A percentile compares a stretch with the other conserved stretches of the same genome.
phyloP scores from a whole-genome alignment of 2,329 filamentous ascomycete species.

The Apiospora hydei region DNA sequence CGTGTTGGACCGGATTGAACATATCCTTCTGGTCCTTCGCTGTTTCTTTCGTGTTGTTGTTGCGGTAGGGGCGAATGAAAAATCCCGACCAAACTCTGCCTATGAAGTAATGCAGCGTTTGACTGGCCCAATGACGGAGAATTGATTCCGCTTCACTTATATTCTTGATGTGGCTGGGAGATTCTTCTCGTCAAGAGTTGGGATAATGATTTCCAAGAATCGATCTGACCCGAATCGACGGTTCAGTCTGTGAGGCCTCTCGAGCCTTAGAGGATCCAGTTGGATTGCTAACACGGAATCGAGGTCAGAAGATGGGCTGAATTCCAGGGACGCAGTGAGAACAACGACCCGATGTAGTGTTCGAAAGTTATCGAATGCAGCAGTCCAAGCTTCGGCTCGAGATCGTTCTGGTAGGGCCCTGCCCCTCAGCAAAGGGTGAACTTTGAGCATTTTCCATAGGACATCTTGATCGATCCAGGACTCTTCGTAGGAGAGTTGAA shows the following conservation, averaged over 20 bases:
- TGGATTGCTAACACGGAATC: constrained; percentile 54
- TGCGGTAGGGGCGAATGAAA: constrained; percentile 49
- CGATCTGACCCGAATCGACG: constrained; percentile 65
- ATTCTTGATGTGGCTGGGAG: constrained; percentile 34
- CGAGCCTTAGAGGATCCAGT: constrained; percentile 57
- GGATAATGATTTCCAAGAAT: constrained; percentile 63
- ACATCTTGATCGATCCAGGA: constrained; percentile 52
- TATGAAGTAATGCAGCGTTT: constrained; percentile 49
- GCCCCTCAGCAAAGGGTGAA: constrained; percentile 49
- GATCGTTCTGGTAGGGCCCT: constrained; percentile 58
- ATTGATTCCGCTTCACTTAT: constrained; percentile 32
- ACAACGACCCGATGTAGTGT: constrained; percentile 48
- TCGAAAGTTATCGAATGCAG: constrained; percentile 48
- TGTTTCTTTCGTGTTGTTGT: constrained; percentile 44
- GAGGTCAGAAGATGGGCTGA: constrained; percentile 34
- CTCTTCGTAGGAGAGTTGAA: constrained; percentile 46
- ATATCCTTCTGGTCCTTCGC: neutral
- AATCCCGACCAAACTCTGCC: constrained; percentile 58
- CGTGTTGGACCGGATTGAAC: neutral
- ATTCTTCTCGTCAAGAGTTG: constrained; percentile 36
- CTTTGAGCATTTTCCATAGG: constrained; percentile 51
- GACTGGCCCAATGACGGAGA: constrained; percentile 47
- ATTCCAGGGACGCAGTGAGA: constrained; percentile 52
- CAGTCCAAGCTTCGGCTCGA: constrained; percentile 53
- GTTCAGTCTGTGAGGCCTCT: constrained; percentile 57